A percentile compares a stretch with the other conserved stretches of the same genome.
Evolutionary conservation across 495 filamentous ascomycete species (phyloP).

Genomic region (Penicillium cinerascens): DNA sequence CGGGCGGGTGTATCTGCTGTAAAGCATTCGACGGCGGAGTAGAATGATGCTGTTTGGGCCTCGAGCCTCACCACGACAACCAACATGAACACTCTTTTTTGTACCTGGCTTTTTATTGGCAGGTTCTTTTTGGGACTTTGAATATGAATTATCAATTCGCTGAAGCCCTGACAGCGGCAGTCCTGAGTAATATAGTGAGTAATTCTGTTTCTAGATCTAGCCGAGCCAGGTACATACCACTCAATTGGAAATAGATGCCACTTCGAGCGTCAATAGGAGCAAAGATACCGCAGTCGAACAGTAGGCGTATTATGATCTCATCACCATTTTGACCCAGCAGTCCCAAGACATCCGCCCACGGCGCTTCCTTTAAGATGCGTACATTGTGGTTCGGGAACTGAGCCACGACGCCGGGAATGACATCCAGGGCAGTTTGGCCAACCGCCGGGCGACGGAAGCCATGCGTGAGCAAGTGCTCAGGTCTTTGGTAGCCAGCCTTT

Average conservation of each 20-base stretch:
- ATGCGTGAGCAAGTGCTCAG: conserved; percentile 73
- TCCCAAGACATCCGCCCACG: conserved; percentile 69
- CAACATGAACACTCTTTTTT: neutral
- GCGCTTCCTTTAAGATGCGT: conserved; percentile 58
- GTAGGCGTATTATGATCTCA: conserved; percentile 72
- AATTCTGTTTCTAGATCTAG: neutral
- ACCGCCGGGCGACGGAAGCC: conserved; percentile 57
- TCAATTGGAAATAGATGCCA: conserved; percentile 72
- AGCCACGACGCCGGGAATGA: conserved; percentile 52
- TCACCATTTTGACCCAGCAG: conserved; percentile 76
- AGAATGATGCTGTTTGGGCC: conserved; percentile 66
- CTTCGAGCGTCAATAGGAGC: conserved; percentile 52
- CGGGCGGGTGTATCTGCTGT: conserved; percentile 69
- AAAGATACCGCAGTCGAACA: conserved; percentile 80
- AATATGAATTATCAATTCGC: conserved; percentile 12
- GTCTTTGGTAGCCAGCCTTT: conserved; percentile 47
- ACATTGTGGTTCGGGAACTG: conserved; percentile 68
- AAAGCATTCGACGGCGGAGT: conserved; percentile 81
- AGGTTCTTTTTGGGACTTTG: neutral
- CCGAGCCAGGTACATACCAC: conserved; percentile 49
- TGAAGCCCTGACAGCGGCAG: conserved; percentile 45
- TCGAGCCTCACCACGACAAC: neutral
- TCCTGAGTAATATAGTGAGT: conserved; percentile 32
- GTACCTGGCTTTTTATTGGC: neutral
- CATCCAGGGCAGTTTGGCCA: conserved; percentile 30